A percentile compares a stretch with the other conserved stretches of the same genome.
Evolutionary conservation across 2,329 filamentous ascomycete genomes (phyloP).

Genomic region (Cordyceps pruinosa): DNA sequence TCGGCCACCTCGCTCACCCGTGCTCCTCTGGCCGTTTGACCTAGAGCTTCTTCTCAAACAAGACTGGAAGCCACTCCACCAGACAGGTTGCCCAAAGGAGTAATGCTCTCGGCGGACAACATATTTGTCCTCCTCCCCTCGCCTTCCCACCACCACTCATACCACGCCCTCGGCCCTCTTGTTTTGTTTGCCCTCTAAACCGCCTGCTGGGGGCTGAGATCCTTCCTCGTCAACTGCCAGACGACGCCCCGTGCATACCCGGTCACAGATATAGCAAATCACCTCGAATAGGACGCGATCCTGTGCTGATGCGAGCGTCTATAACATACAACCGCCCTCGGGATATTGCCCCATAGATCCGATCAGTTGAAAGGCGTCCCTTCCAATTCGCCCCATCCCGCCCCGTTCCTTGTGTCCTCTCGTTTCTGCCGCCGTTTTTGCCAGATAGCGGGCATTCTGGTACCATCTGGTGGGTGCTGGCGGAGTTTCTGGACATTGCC

Average conservation of each 20-base stretch:
- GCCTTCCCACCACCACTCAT: neutral
- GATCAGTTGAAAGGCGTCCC: neutral
- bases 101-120: constrained; percentile 11
- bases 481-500: constrained; percentile 5
- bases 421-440: neutral
- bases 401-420: constrained; percentile 4
- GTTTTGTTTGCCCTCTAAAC: constrained; percentile 3
- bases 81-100: constrained; percentile 9
- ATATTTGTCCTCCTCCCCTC: constrained; percentile 7
- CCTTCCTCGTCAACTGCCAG: neutral
- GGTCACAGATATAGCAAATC: neutral
- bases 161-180: constrained; percentile 2
- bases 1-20: neutral
- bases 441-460: neutral
- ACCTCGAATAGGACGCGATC: neutral
- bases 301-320: neutral
- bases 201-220: constrained; percentile 1
- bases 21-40: neutral
- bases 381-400: neutral
- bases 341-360: constrained; percentile 6
- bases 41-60: constrained; percentile 8
- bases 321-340: neutral
- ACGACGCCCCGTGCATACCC: neutral
- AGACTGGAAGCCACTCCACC: constrained; percentile 3
- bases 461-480: constrained; percentile 5